phyloP scores from a whole-genome alignment of 495 filamentous ascomycete species.

The Platismatia glauca region DNA sequence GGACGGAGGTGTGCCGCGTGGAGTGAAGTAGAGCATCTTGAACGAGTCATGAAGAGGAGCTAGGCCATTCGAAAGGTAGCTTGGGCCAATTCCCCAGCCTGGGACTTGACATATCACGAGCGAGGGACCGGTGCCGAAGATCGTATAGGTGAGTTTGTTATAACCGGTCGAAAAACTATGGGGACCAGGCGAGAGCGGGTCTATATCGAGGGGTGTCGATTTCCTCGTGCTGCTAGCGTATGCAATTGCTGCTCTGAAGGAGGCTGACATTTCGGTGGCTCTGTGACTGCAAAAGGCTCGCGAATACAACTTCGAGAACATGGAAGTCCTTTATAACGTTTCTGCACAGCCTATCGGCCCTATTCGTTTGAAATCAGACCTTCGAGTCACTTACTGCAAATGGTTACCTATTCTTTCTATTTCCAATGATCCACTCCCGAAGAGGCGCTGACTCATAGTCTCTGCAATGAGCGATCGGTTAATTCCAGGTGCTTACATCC shows the following conservation, averaged over 20 bases:
- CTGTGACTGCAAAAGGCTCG: not conserved
- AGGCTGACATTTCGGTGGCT: not conserved
- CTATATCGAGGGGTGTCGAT: not conserved
- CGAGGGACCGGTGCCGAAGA: not conserved
- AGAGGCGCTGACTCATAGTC: too few relatives aligned
- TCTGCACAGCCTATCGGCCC: not conserved
- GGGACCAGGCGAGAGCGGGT: not conserved
- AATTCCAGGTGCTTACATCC: too few relatives aligned
- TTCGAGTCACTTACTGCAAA: too few relatives aligned
- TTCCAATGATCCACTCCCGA: too few relatives aligned
- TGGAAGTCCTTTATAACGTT: not conserved
- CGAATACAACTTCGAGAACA: not conserved
- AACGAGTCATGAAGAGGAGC: not conserved
- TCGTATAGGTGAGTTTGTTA: not conserved
- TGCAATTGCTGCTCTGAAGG: not conserved
- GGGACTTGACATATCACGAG: not conserved
- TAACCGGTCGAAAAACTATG: not conserved
- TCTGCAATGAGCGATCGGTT: too few relatives aligned
- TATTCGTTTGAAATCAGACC: too few relatives aligned
- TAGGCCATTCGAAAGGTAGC: not conserved
- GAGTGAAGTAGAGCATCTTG: not conserved
- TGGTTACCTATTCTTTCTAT: too few relatives aligned
- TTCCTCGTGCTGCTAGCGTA: not conserved
- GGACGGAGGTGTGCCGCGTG: not conserved
- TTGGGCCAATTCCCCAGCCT: not conserved